Percentiles rank a stretch among this genome's conserved stretches.
phyloP scores from a whole-genome alignment of 2,329 filamentous ascomycete genomes.

The Pestalotiopsis sp. region DNA sequence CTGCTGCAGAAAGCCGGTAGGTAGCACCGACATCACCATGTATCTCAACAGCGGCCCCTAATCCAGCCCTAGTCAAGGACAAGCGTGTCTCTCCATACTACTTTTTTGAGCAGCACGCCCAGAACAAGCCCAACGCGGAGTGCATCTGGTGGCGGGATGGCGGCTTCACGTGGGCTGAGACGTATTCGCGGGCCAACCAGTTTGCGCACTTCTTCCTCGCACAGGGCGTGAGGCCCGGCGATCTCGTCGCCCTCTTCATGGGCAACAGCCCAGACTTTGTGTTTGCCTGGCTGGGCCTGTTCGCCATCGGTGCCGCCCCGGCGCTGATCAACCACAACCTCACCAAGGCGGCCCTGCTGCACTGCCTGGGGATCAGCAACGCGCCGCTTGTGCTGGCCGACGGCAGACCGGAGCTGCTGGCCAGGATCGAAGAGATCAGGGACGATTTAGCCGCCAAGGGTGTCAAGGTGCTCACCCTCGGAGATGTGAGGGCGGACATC shows the following conservation, averaged over 20 bases:
- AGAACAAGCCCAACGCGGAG: conserved; percentile 49
- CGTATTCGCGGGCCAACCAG: conserved; percentile 56
- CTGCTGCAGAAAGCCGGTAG: conserved; percentile 49
- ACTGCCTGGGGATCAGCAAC: conserved; percentile 62
- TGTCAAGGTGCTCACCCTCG: conserved; percentile 57
- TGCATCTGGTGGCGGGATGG: conserved; percentile 68
- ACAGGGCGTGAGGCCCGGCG: conserved; percentile 56
- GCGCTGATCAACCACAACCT: conserved; percentile 74
- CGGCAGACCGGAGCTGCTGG: conserved; percentile 50
- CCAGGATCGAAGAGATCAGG: conserved; percentile 58
- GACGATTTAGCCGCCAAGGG: conserved; percentile 47
- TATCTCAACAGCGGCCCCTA: conserved; percentile 1
- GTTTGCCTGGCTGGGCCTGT: conserved; percentile 64
- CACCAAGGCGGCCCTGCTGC: conserved; percentile 60
- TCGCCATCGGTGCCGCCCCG: conserved; percentile 66
- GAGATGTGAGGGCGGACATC: conserved; percentile 43
- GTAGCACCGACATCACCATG: conserved; percentile 13
- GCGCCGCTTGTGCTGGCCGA: conserved; percentile 61
- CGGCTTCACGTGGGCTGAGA: conserved; percentile 58
- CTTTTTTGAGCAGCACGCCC: conserved; percentile 58
- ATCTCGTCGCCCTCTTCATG: conserved; percentile 67
- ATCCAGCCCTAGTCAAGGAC: conserved; percentile 39
- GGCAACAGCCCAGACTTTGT: conserved; percentile 68
- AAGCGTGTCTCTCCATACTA: conserved; percentile 65
- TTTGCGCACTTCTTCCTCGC: conserved; percentile 63